A percentile compares a stretch with the other conserved stretches of the same genome.
Evolutionary conservation across 2,329 filamentous ascomycete genomes (phyloP).

Genomic region (Ophiostoma ips): DNA sequence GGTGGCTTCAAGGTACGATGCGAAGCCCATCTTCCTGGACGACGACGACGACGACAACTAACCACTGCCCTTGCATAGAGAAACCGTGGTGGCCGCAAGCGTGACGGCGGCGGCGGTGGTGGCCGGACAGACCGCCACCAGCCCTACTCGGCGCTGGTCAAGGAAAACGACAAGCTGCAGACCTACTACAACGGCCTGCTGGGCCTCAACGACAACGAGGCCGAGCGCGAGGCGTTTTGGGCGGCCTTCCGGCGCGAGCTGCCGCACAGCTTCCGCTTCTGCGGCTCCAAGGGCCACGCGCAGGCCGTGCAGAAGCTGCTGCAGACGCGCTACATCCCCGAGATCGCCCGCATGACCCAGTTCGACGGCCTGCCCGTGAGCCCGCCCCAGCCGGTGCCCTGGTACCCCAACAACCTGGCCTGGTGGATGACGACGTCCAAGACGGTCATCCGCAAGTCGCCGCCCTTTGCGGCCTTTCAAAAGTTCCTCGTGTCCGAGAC

Average conservation of each 20-base stretch:
- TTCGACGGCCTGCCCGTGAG: slow-evolving; percentile 71
- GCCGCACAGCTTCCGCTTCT: slow-evolving; percentile 96
- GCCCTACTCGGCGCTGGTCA: slow-evolving; percentile 48
- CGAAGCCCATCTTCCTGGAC: neutral
- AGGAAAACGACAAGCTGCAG: slow-evolving; percentile 75
- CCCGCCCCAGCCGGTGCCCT: slow-evolving; percentile 66
- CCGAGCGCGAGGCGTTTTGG: slow-evolving; percentile 76
- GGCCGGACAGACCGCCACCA: slow-evolving; percentile 24
- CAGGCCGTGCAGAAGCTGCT: slow-evolving; percentile 80
- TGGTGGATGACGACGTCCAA: slow-evolving; percentile 99
- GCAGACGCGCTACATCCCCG: slow-evolving; percentile 76
- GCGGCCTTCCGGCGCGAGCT: slow-evolving; percentile 66
- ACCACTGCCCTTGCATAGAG: slow-evolving; percentile 10
- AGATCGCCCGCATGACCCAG: slow-evolving; percentile 72
- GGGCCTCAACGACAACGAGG: slow-evolving; percentile 46
- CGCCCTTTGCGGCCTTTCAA: slow-evolving; percentile 89
- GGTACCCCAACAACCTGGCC: slow-evolving; percentile 90
- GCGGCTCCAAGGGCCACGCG: slow-evolving; percentile 91
- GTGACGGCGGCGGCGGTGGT: slow-evolving; percentile 14
- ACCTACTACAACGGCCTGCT: slow-evolving; percentile 71
- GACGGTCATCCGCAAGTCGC: slow-evolving; percentile 84
- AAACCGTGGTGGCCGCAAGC: slow-evolving; percentile 21
- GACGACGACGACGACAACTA: neutral
- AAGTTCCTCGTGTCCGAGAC: slow-evolving; percentile 97
- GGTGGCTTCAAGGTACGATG: slow-evolving; percentile 12